These are phyloP conservation scores for Saussurea involucrata DNA, from an alignment of 129 eudicot species.

Conservation along the genomic window DNA sequence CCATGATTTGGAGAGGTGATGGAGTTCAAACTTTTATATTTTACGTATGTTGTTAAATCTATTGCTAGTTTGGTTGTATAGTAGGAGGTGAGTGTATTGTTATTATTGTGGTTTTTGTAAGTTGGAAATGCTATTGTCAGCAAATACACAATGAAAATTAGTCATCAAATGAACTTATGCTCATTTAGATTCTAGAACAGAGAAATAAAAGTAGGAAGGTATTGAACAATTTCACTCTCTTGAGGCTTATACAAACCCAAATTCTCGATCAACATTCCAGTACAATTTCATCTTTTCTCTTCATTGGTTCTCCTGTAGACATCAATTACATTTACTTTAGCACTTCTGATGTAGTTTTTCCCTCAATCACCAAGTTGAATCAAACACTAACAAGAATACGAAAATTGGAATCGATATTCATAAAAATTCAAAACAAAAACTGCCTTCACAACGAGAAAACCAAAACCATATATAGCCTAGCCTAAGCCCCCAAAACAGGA, in stretches of 20 bases:
- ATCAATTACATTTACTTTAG: neutral
- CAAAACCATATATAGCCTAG: too few relatives aligned
- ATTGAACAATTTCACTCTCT: neutral
- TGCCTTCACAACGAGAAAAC: too few relatives aligned
- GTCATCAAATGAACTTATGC: neutral
- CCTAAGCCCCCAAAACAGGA: too few relatives aligned
- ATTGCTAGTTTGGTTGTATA: conserved; percentile 8
- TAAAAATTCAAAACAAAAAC: too few relatives aligned
- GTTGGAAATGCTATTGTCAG: neutral
- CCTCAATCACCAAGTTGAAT: too few relatives aligned
- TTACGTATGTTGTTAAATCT: neutral
- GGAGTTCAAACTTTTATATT: neutral
- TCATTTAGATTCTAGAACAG: neutral
- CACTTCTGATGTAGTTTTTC: too few relatives aligned
- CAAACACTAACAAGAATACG: too few relatives aligned
- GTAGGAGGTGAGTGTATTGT: neutral
- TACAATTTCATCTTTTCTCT: neutral
- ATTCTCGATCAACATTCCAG: neutral
- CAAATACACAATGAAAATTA: neutral
- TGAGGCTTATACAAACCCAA: neutral
- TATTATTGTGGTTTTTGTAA: neutral
- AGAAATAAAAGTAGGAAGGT: neutral
- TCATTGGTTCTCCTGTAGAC: neutral
- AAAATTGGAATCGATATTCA: too few relatives aligned
- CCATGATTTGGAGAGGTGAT: conserved; percentile 96